phyloP scores from a whole-genome alignment of 805 yeast species.

The Ogataea angusta region DNA sequence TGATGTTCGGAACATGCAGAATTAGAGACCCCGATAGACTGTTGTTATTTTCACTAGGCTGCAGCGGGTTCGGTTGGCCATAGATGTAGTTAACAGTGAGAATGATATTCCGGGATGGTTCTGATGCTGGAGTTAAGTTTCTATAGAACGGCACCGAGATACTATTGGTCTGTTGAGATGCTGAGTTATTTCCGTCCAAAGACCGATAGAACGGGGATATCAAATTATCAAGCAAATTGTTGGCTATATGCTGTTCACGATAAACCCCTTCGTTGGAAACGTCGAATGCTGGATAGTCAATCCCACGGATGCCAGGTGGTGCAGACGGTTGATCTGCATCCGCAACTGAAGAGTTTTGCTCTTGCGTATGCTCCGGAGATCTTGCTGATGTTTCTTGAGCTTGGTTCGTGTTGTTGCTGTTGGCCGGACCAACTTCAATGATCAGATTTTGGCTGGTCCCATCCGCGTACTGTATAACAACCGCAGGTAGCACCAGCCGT shows the following conservation, averaged over 20 bases:
- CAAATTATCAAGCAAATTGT: conserved; percentile 23
- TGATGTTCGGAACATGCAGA: conserved; percentile 63
- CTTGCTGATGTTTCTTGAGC: conserved; percentile 1
- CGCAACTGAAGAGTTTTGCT: not conserved
- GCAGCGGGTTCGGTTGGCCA: conserved; percentile 23
- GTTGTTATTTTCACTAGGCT: conserved; percentile 30
- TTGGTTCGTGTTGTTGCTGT: conserved; percentile 2
- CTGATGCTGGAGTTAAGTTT: conserved; percentile 10
- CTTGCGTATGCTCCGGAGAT: conserved; percentile 1
- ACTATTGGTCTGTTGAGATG: not conserved
- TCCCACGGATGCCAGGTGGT: conserved; percentile 28
- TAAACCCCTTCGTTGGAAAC: conserved; percentile 33
- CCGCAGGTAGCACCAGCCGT: conserved; percentile 30
- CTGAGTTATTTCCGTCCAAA: conserved; percentile 14
- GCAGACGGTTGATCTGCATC: not conserved
- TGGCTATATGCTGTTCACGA: conserved; percentile 22
- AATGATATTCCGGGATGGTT: conserved; percentile 36
- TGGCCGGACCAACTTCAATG: conserved; percentile 32
- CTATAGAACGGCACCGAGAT: conserved; percentile 3
- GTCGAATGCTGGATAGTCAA: conserved; percentile 37
- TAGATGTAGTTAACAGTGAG: conserved; percentile 40
- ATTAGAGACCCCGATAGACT: conserved; percentile 52
- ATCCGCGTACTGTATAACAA: conserved; percentile 29
- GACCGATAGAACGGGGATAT: conserved; percentile 27
- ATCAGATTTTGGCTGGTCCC: conserved; percentile 28